phyloP scores from a whole-genome alignment of 495 filamentous ascomycete species.

The Hypoxylon intermedium region DNA sequence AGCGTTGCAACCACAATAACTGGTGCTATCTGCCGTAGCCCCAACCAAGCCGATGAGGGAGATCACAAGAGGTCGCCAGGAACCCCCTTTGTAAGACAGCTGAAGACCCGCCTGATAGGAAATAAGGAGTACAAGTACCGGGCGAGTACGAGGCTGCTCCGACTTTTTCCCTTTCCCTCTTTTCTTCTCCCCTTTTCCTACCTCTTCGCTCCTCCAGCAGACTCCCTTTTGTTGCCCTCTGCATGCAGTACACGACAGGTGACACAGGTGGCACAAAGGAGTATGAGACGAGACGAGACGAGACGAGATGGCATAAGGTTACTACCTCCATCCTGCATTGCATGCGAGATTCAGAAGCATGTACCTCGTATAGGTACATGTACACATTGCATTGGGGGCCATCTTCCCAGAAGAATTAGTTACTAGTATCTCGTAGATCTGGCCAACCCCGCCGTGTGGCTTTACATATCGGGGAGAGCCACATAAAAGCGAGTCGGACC shows the following conservation, averaged over 20 bases:
- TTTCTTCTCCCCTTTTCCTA: constrained; percentile 9
- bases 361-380: too few relatives aligned
- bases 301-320: too few relatives aligned
- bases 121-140: constrained; percentile 31
- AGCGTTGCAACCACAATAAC: not conserved
- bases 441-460: constrained; percentile 18
- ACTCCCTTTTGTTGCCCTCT: constrained; percentile 8
- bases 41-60: not conserved
- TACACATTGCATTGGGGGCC: too few relatives aligned
- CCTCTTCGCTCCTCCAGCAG: constrained; percentile 22
- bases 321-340: too few relatives aligned
- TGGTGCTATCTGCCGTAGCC: too few relatives aligned
- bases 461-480: constrained; percentile 9
- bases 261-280: constrained; percentile 15
- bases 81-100: not conserved
- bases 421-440: constrained; percentile 3
- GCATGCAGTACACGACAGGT: constrained; percentile 8
- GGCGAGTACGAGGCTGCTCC: constrained; percentile 24
- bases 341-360: too few relatives aligned
- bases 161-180: not conserved
- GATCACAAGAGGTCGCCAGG: not conserved
- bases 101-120: constrained; percentile 12
- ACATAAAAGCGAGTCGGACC: not conserved
- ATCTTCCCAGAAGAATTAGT: too few relatives aligned
- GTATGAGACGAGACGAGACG: constrained; percentile 28